Evolutionary conservation across 2,329 filamentous ascomycete genomes (phyloP).

Genomic region (Leptosphaerulina australis): DNA sequence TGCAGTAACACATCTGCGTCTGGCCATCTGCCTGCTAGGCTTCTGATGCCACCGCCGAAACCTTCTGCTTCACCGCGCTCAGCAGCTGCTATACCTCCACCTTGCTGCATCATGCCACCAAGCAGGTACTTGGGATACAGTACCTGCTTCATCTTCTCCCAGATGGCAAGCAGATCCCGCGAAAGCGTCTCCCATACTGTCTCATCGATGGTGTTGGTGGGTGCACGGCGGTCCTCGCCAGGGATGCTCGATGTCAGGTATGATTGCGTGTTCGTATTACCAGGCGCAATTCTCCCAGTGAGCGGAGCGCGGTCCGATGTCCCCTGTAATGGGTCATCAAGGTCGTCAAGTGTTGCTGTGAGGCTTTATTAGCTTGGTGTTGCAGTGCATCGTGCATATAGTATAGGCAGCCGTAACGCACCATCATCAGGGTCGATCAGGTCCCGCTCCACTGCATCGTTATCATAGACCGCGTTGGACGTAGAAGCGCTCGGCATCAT

Average conservation of each 20-base stretch:
- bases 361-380: slow-evolving; percentile 19
- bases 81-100: slow-evolving; percentile 63
- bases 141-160: slow-evolving; percentile 98
- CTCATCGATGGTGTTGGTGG: slow-evolving; percentile 95
- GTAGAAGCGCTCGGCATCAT: slow-evolving; percentile 53
- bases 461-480: slow-evolving; percentile 52
- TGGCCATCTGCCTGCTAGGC: slow-evolving; percentile 67
- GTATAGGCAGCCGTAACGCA: slow-evolving; percentile 37
- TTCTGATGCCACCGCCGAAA: slow-evolving; percentile 56
- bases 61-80: slow-evolving; percentile 60
- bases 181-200: slow-evolving; percentile 96
- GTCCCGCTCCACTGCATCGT: slow-evolving; percentile 56
- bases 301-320: slow-evolving; percentile 78
- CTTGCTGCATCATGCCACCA: slow-evolving; percentile 65
- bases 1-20: slow-evolving; percentile 70
- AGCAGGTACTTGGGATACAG: slow-evolving; percentile 95
- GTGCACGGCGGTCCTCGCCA: slow-evolving; percentile 88
- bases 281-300: slow-evolving; percentile 77
- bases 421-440: slow-evolving; percentile 61
- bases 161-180: slow-evolving; percentile 88
- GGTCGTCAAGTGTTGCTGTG: slow-evolving; percentile 83
- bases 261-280: slow-evolving; percentile 66
- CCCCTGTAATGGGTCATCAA: slow-evolving; percentile 80
- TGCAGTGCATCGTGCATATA: slow-evolving; percentile 11
- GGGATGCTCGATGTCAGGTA: slow-evolving; percentile 89